Base-by-base conservation (phyloP, 1,284 basidiomycete genomes). In the Boletus sp. region DNA sequence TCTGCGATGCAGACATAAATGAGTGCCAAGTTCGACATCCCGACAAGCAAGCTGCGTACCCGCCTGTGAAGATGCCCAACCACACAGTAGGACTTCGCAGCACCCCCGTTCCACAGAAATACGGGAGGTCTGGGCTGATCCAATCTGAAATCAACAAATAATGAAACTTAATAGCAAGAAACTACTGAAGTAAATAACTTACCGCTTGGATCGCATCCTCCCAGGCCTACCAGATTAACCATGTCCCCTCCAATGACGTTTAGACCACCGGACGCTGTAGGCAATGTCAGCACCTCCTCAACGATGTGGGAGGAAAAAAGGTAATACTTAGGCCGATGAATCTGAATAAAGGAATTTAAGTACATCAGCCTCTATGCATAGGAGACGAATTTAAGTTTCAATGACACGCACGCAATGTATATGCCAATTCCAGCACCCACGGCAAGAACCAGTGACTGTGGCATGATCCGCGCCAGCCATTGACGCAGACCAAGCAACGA, bases 381-480 rank as follows among this genome's bases (percentile, higher is more conserved):
- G 22, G 23, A 42, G 41, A 36, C 14, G 17, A 49, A 38, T 17
- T 20, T 19, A 27, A 51, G 27, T 27, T 42, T 32, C 10, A 8
- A 16, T 41, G 22, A 29, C 14, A 72, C 77, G 58, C 53, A 82
- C 77, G 85, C 84, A 55, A 89, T 88, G 70, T 88, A 94, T 14
- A 94, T 64, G 48, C 91, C 91, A 60, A 94, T 94, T 57, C 91
- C 91, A 26, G 87, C 82, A 49, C 90, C 90, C 4, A 91, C 88
- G 9, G 89, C 84, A 52, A 92, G 77, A 32, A 91, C 84, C 40
- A 94, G 78, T 3, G 90, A 92, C 53, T 90, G 86, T 1, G 91
- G 91, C 76, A 94, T 90, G 46, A 92, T 77, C 33, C 91, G 82
- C 12, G 86, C 88, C 20, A 94, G 77, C 91, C 90, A 94, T 72